phyloP scores from a whole-genome alignment of 495 filamentous ascomycete genomes.

The Xylaria grammica region DNA sequence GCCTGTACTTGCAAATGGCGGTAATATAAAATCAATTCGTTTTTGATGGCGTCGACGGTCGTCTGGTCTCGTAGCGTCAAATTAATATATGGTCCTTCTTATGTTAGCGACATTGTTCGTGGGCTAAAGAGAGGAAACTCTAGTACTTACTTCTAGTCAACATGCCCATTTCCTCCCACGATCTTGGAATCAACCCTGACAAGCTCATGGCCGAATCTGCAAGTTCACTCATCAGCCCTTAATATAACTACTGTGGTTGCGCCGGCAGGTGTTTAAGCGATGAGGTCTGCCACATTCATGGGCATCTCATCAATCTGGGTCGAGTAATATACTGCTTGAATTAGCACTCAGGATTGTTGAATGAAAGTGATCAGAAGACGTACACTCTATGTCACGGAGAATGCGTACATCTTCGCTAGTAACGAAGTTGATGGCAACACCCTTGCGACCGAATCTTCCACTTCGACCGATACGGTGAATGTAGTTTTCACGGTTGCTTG shows the following conservation, averaged over 20 bases:
- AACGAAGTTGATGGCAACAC: conserved; percentile 99
- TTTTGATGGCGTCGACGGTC: conserved; percentile 7
- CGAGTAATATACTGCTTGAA: conserved; percentile 79
- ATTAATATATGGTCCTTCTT: conserved; percentile 29
- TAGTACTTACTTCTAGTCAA: conserved; percentile 34
- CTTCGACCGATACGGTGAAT: conserved; percentile 97
- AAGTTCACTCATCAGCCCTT: conserved; percentile 21
- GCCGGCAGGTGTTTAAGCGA: conserved; percentile 35
- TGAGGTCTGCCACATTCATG: conserved; percentile 84
- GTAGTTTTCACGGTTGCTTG: conserved; percentile 99
- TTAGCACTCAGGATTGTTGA: conserved; percentile 41
- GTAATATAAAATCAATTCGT: no score
- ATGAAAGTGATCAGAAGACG: conserved; percentile 32
- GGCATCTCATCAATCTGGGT: conserved; percentile 99
- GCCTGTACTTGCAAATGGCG: no score
- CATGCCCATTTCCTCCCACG: conserved; percentile 42
- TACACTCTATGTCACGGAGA: conserved; percentile 91
- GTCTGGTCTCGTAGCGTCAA: conserved; percentile 15
- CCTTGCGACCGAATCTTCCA: conserved; percentile 96
- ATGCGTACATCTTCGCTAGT: conserved; percentile 98
- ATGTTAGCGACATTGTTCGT: conserved; percentile 19
- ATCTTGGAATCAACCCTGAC: conserved; percentile 18
- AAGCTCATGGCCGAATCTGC: conserved; percentile 23
- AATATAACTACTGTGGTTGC: background rate
- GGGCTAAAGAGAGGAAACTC: background rate